A percentile compares a stretch with the other conserved stretches of the same genome.
Conservation (phyloP, 2,329 filamentous ascomycete species). For the Geoglossum cookeanum region DNA sequence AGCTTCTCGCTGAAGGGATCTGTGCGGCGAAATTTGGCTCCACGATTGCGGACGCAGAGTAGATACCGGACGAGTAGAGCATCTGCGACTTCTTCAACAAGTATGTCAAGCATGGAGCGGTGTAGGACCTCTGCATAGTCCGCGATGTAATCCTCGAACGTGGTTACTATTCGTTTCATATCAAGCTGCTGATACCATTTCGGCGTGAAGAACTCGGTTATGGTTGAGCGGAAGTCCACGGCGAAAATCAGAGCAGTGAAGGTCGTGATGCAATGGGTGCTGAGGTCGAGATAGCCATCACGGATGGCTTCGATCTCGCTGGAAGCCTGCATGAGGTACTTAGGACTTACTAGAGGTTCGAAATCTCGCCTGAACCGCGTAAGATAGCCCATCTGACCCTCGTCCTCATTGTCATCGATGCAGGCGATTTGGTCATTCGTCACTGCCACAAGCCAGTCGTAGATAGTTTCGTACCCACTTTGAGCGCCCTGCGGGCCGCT, state of each 20-base stretch:
- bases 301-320: constrained; percentile 56
- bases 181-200: constrained; percentile 74
- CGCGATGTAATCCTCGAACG: constrained; percentile 82
- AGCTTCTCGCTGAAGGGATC: constrained; percentile 89
- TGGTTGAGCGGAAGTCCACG: constrained; percentile 69
- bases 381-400: constrained; percentile 59
- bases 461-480: constrained; percentile 53
- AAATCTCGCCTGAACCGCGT: constrained; percentile 72
- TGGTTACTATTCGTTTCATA: constrained; percentile 86
- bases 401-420: constrained; percentile 78
- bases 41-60: constrained; percentile 67
- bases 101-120: constrained; percentile 71
- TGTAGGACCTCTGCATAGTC: constrained; percentile 77
- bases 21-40: constrained; percentile 65
- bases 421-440: constrained; percentile 98
- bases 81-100: constrained; percentile 84
- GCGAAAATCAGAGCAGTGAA: constrained; percentile 78
- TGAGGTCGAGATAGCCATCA: constrained; percentile 87
- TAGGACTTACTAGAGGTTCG: constrained; percentile 58
- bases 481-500: constrained; percentile 40
- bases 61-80: constrained; percentile 80
- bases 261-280: constrained; percentile 75
- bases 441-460: constrained; percentile 89
- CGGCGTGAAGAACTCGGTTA: constrained; percentile 77
- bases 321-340: constrained; percentile 58